Evolutionary conservation across 805 yeast species (phyloP).

Genomic region (Myxozyma neotropica): DNA sequence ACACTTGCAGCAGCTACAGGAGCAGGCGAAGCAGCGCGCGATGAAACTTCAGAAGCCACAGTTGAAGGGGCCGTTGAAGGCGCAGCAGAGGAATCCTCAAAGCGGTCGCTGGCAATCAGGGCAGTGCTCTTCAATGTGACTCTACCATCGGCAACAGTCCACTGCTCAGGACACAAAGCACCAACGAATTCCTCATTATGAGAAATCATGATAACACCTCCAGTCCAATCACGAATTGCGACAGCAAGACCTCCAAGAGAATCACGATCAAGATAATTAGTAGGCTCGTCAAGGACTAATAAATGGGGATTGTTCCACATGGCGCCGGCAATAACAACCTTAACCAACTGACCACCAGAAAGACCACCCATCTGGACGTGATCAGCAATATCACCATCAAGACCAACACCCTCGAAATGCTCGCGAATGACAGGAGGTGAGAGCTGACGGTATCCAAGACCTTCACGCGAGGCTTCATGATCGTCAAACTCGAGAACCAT

Average conservation of each 20-base stretch:
- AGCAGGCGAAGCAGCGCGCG: constrained; percentile 34
- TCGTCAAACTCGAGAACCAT: constrained; percentile 96
- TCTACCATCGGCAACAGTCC: constrained; percentile 93
- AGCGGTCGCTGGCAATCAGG: constrained; percentile 73
- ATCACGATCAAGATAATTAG: constrained; percentile 96
- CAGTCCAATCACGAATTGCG: constrained; percentile 97
- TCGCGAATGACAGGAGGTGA: constrained; percentile 89
- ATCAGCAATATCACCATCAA: constrained; percentile 97
- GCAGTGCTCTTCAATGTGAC: constrained; percentile 82
- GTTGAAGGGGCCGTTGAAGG: constrained; percentile 75
- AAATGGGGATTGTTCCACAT: constrained; percentile 99
- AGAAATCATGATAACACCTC: constrained; percentile 98
- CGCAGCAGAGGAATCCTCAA: constrained; percentile 71
- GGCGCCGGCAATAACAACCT: constrained; percentile 98
- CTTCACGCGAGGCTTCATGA: constrained; percentile 99
- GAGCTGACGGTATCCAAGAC: constrained; percentile 95
- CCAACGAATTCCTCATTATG: constrained; percentile 97
- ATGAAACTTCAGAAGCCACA: constrained; percentile 45
- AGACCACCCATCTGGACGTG: constrained; percentile 96
- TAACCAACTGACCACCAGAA: constrained; percentile 97
- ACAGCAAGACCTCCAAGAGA: constrained; percentile 96
- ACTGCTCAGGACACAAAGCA: constrained; percentile 96
- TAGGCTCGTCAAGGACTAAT: constrained; percentile 95
- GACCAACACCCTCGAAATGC: constrained; percentile 96
- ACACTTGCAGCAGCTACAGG: constrained; percentile 33